Evolutionary conservation across 345 rosid genomes (phyloP), one percentile per base, ranked within the genome.

Genomic region (Carallia pectinifolia): DNA sequence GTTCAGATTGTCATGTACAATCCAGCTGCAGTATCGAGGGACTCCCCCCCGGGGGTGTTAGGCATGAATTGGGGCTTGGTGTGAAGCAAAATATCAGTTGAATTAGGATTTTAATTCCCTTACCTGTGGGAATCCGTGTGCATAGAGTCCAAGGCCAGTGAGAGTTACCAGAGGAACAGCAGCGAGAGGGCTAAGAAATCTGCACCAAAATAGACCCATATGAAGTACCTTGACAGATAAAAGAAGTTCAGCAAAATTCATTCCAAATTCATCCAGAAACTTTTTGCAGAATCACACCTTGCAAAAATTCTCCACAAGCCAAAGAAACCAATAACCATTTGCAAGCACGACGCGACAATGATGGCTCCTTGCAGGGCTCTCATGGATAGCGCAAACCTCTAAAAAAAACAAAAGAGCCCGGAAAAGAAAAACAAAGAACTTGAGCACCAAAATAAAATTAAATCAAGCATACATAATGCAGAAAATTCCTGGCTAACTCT

Each of bases 141-240:
- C 82, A 53, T 81, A 85, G 4, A 91, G 90, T 68, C 98, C 97
- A 33, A 91, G 86, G 27, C 90, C 97, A 9, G 94, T 90, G 64
- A 94, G 96, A 82, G 85, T 82, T 36, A 90, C 96, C 31, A 90
- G 83, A 68, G 98, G 98, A 77, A 79, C 85, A 34, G 88, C 92
- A 7, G 98, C 86, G 38, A 91, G 87, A 65, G 97, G 98, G 70
- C 79, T 80, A 29, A 91, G 89, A 81, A 80, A 91, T 81, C 97
- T 94, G 77, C 80, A 76, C 37, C 74, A 67, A 60, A 75, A 23
- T 6, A 54, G n/a, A 77, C 31, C 23, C 38, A 69, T 67, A 19
- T 6, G 39, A 53, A 10, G 19, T 27, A 53, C 56, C 53, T 23
- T 62, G 39, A 61, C 5, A 7, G 50, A 61, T 36, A 37, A 34